phyloP scores from a whole-genome alignment of 192 early-diverging fungal genomes.

The Rhizoclosmatium globosum region DNA sequence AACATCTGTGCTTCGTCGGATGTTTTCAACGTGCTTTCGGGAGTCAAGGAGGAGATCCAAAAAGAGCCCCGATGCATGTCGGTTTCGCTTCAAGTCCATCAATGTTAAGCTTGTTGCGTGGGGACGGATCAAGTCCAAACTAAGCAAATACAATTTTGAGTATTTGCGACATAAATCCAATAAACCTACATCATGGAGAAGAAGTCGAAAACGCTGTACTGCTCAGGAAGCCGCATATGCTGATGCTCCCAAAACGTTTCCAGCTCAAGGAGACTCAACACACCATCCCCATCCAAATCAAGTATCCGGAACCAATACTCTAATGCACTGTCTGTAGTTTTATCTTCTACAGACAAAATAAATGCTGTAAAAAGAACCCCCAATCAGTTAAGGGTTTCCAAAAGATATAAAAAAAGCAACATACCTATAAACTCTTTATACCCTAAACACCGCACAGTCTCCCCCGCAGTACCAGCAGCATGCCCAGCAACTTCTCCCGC shows the following conservation, averaged over 20 bases:
- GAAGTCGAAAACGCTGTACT: constrained; percentile 57
- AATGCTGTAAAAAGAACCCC: constrained; percentile 51
- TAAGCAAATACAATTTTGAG: background rate
- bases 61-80: constrained; percentile 43
- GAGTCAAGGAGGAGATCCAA: constrained; percentile 59
- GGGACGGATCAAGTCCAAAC: constrained; percentile 53
- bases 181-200: constrained; percentile 51
- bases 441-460: constrained; percentile 55
- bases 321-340: constrained; percentile 67
- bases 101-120: constrained; percentile 45
- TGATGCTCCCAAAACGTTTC: constrained; percentile 87
- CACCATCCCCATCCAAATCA: constrained; percentile 88
- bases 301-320: constrained; percentile 90
- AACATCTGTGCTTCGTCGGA: constrained; percentile 45
- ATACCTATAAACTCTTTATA: constrained; percentile 80
- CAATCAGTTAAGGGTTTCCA: background rate
- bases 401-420: background rate
- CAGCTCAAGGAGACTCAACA: constrained; percentile 80
- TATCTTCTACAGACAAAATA: constrained; percentile 79
- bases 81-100: constrained; percentile 52
- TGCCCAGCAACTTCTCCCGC: constrained; percentile 51
- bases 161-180: constrained; percentile 1
- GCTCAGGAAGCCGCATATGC: constrained; percentile 48
- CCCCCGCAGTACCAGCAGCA: constrained; percentile 6
- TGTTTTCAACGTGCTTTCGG: constrained; percentile 53